Conservation (phyloP, 768 basidiomycete species). For the Auriculariales sp. region DNA sequence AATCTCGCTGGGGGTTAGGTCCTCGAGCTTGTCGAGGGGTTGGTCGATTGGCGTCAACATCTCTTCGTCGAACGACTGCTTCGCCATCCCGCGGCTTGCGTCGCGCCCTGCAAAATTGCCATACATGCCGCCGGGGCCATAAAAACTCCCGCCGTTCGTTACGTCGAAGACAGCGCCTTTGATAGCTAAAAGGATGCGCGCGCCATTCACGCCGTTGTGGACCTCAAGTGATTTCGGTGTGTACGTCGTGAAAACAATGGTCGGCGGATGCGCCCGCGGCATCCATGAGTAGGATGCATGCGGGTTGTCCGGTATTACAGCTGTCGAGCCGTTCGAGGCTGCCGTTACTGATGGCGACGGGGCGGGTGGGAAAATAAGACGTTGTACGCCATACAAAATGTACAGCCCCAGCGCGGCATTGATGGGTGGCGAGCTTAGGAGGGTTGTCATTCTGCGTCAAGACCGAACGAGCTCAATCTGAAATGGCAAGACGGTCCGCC, state of each 20-base stretch:
- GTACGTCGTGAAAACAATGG: slow-evolving; percentile 61
- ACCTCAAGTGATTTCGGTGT: slow-evolving; percentile 62
- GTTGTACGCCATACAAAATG: slow-evolving; percentile 62
- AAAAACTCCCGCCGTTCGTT: slow-evolving; percentile 76
- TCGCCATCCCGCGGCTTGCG: slow-evolving; percentile 93
- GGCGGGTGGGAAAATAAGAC: slow-evolving; percentile 48
- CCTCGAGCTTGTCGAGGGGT: slow-evolving; percentile 69
- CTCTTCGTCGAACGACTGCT: slow-evolving; percentile 89
- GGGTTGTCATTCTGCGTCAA: too few species aligned
- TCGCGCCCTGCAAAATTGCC: slow-evolving; percentile 96
- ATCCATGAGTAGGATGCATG: slow-evolving; percentile 84
- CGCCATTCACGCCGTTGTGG: slow-evolving; percentile 48
- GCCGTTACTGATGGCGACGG: slow-evolving; percentile 35
- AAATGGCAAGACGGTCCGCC: too few species aligned
- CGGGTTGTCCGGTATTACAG: too few species aligned
- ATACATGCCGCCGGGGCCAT: slow-evolving; percentile 94
- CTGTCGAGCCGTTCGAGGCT: too few species aligned
- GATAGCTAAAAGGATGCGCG: slow-evolving; percentile 76
- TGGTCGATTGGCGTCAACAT: slow-evolving; percentile 85
- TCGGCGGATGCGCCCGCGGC: slow-evolving; percentile 68
- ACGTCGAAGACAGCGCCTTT: slow-evolving; percentile 88
- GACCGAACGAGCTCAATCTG: too few species aligned
- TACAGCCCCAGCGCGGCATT: slow-evolving; percentile 69
- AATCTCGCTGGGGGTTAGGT: slow-evolving; percentile 67
- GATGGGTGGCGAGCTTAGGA: too few species aligned